Evolutionary conservation across 805 yeast species (phyloP).

Genomic region (Wickerhamomyces sydowiorum): DNA sequence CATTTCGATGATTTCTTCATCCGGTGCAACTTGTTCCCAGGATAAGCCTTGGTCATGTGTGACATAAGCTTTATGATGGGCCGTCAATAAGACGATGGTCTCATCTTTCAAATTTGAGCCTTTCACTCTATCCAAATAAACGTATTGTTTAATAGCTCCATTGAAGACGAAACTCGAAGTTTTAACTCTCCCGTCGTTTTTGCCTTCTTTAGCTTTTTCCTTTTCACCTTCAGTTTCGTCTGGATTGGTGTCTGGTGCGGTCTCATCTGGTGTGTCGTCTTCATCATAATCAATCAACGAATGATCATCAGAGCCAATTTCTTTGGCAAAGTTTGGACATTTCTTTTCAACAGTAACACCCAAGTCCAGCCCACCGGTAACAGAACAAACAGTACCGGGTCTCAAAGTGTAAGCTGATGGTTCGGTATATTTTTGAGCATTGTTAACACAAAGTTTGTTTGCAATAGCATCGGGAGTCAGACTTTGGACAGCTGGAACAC

Average conservation of each 20-base stretch:
- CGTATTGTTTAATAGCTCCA: conserved; percentile 48
- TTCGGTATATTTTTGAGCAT: conserved; percentile 11
- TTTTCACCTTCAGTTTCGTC: conserved; percentile 30
- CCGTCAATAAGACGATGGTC: conserved; percentile 57
- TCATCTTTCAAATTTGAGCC: conserved; percentile 46
- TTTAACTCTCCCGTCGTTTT: conserved; percentile 27
- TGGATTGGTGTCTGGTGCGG: conserved; percentile 19
- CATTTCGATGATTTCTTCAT: conserved; percentile 45
- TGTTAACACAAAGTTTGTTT: conserved; percentile 25
- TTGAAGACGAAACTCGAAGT: conserved; percentile 39
- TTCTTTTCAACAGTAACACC: conserved; percentile 7
- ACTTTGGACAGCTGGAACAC: conserved; percentile 35
- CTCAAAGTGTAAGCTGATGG: conserved; percentile 35
- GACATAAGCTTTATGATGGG: conserved; percentile 44
- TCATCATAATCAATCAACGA: conserved; percentile 20
- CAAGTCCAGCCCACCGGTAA: conserved; percentile 22
- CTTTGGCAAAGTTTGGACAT: conserved; percentile 12
- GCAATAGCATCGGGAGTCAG: conserved; percentile 18
- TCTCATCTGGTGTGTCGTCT: conserved; percentile 26
- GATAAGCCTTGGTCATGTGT: conserved; percentile 51
- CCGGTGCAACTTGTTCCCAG: conserved; percentile 24
- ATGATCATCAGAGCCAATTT: conserved; percentile 12
- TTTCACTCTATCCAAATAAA: conserved; percentile 44
- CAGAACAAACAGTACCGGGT: conserved; percentile 40
- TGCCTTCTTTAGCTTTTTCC: conserved; percentile 27